Evolutionary conservation across 495 filamentous ascomycete genomes (phyloP).

Genomic region (Penicillium longicatenatum): DNA sequence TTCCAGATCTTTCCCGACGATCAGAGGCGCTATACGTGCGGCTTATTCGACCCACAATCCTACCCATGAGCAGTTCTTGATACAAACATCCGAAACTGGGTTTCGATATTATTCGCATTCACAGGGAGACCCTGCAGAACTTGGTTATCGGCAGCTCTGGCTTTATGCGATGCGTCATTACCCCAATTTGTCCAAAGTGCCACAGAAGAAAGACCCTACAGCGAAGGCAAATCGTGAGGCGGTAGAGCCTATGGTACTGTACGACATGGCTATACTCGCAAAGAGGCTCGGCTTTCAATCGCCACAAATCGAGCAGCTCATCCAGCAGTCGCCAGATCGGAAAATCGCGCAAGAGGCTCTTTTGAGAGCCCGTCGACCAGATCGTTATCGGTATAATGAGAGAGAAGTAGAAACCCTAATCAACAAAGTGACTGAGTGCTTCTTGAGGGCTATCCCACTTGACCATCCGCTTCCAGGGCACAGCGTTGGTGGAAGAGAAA

Average conservation of each 20-base stretch:
- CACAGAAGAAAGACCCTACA: conserved; percentile 21
- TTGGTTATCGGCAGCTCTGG: conserved; percentile 13
- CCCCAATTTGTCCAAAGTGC: conserved; percentile 3
- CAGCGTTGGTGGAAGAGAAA: conserved; percentile 9
- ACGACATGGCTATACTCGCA: conserved; percentile 33
- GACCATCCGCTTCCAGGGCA: conserved; percentile 10
- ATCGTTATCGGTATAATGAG: conserved; percentile 30
- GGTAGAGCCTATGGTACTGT: conserved; percentile 26
- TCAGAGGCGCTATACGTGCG: conserved; percentile 13
- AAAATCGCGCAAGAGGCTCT: conserved; percentile 34
- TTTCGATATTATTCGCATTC: conserved; percentile 15
- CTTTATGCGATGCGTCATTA: conserved; percentile 12
- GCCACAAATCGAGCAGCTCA: conserved; percentile 26
- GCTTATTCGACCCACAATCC: conserved; percentile 10
- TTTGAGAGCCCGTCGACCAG: conserved; percentile 32
- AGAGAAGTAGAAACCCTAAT: conserved; percentile 26
- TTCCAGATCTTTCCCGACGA: conserved; percentile 19
- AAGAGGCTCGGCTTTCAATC: conserved; percentile 34
- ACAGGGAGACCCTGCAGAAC: conserved; percentile 12
- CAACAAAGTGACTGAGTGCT: conserved; percentile 22
- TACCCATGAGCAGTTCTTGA: conserved; percentile 8
- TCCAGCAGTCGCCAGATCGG: conserved; percentile 32
- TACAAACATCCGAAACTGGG: conserved; percentile 25
- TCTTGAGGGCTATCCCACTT: conserved; percentile 17
- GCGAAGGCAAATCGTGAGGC: conserved; percentile 20